Evolutionary conservation across 306 rosid genomes (phyloP).

Genomic region (Dryas octopetala): DNA sequence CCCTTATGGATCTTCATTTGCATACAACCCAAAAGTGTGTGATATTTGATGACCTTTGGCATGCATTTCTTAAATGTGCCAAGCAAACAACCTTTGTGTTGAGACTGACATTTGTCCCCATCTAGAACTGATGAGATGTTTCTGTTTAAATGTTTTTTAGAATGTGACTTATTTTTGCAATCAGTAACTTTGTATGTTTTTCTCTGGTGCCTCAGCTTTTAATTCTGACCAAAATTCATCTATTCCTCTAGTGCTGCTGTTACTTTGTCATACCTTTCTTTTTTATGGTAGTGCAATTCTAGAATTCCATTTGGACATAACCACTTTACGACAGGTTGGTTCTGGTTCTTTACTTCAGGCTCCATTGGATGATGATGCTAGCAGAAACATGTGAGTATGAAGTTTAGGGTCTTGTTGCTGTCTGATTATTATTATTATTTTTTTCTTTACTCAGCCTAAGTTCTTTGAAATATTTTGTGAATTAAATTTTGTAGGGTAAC

Average conservation of each 20-base stretch:
- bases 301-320: constrained; percentile 3
- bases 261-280: background rate
- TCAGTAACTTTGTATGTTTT: background rate
- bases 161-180: background rate
- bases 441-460: constrained; percentile 21
- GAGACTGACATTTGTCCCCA: background rate
- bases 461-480: constrained; percentile 1
- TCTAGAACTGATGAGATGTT: background rate
- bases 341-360: constrained; percentile 92
- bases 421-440: constrained; percentile 5
- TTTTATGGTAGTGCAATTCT: constrained; percentile 4
- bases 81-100: background rate
- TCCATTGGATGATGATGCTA: constrained; percentile 75
- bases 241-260: background rate
- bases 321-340: constrained; percentile 68
- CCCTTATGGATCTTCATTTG: background rate
- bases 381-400: constrained; percentile 74
- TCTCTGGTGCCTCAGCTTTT: background rate
- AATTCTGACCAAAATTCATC: background rate
- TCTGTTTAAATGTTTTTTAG: constrained; percentile 16
- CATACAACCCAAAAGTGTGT: background rate
- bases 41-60: background rate
- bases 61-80: background rate
- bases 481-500: constrained; percentile 66
- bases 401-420: constrained; percentile 28